A percentile compares a stretch with the other conserved stretches of the same genome.
Evolutionary conservation across 768 basidiomycete species (phyloP).

Genomic region (Auricularia heimuer): DNA sequence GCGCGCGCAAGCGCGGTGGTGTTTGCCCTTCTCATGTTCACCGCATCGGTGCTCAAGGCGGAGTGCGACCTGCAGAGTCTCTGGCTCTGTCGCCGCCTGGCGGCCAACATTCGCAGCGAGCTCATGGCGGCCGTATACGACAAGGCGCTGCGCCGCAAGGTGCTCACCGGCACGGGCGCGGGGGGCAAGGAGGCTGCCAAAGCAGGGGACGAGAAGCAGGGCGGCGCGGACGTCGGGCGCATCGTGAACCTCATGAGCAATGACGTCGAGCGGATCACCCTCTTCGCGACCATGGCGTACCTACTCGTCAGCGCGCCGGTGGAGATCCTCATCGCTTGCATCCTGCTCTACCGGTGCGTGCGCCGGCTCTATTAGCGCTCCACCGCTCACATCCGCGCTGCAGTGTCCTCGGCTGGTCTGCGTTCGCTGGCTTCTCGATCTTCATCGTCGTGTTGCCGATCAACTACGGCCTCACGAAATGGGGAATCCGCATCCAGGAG

Average conservation of each 20-base stretch:
- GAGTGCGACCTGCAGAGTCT: conserved; percentile 22
- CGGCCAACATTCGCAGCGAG: conserved; percentile 61
- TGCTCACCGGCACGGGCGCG: conserved; percentile 46
- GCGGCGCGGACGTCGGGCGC: conserved; percentile 80
- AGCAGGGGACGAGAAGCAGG: conserved; percentile 23
- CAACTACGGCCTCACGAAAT: conserved; percentile 30
- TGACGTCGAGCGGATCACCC: conserved; percentile 47
- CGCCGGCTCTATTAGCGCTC: not conserved
- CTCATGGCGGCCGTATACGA: conserved; percentile 86
- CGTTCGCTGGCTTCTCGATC: conserved; percentile 37
- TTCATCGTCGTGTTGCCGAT: conserved; percentile 30
- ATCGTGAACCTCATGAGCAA: conserved; percentile 85
- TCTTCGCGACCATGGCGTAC: not conserved
- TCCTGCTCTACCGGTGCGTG: conserved; percentile 27
- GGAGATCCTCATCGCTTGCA: conserved; percentile 23
- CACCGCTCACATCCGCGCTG: conserved; percentile 4
- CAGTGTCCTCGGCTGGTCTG: conserved; percentile 36
- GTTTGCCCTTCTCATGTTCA: conserved; percentile 68
- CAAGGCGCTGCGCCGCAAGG: conserved; percentile 75
- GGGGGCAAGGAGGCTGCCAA: conserved; percentile 18
- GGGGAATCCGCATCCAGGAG: conserved; percentile 29
- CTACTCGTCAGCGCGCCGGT: conserved; percentile 16
- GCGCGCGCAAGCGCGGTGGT: conserved; percentile 57
- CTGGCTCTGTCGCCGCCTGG: conserved; percentile 32
- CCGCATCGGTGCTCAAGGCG: conserved; percentile 48